These are phyloP conservation scores for Ammopiptanthus mongolicus DNA, from an alignment of 306 rosid species.

Conservation along the genomic window DNA sequence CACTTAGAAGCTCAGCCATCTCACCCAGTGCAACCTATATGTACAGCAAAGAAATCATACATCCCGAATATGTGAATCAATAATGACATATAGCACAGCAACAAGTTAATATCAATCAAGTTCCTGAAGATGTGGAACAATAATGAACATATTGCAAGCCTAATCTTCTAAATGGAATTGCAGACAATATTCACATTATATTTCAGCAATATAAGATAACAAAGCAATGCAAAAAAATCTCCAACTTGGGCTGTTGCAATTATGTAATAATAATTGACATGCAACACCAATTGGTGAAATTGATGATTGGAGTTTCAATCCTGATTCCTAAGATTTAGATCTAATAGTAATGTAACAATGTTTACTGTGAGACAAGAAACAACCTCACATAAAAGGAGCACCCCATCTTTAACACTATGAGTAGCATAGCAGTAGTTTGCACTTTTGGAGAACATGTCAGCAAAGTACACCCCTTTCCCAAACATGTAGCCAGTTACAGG, in stretches of 20 bases:
- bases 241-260: background rate
- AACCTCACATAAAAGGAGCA: constrained; percentile 95
- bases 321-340: background rate
- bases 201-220: background rate
- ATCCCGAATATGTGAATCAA: background rate
- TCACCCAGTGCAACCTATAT: constrained; percentile 87
- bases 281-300: constrained; percentile 1
- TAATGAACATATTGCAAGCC: constrained; percentile 7
- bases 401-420: constrained; percentile 48
- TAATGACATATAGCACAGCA: background rate
- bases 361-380: constrained; percentile 22
- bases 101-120: background rate
- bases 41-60: background rate
- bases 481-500: constrained; percentile 96
- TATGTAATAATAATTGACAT: constrained; percentile 8
- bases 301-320: constrained; percentile 10
- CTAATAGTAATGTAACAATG: background rate
- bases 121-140: background rate
- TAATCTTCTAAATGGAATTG: constrained; percentile 9
- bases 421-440: constrained; percentile 89
- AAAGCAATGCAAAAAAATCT: constrained; percentile 4
- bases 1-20: constrained; percentile 72
- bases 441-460: constrained; percentile 99
- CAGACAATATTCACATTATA: background rate
- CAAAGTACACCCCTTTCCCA: constrained; percentile 94